These are phyloP conservation scores for Plasmopara viticola DNA, from an alignment of 352 stramenopile species.

Conservation along the genomic window DNA sequence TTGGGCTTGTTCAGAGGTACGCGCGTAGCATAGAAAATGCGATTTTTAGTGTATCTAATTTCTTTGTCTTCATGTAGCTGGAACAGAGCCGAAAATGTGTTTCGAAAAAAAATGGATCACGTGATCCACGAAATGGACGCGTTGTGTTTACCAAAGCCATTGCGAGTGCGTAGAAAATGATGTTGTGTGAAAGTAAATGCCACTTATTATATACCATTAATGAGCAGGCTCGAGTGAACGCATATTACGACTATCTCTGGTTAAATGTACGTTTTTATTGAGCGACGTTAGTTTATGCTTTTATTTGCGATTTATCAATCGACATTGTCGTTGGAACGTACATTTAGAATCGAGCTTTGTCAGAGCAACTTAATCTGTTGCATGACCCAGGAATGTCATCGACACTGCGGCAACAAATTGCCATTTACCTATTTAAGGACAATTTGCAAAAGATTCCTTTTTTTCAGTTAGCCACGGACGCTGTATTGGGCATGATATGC, in stretches of 20 bases:
- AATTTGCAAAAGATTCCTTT: slow-evolving; percentile 65
- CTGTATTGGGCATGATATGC: slow-evolving; percentile 62
- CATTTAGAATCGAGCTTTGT: slow-evolving; percentile 45
- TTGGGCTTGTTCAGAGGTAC: slow-evolving; percentile 53
- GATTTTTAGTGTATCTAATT: not conserved
- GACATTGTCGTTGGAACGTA: slow-evolving; percentile 2
- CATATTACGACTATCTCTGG: slow-evolving; percentile 76
- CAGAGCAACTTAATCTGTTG: slow-evolving; percentile 49
- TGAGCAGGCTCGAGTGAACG: slow-evolving; percentile 33
- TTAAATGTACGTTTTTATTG: slow-evolving; percentile 35
- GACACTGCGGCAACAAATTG: slow-evolving; percentile 45
- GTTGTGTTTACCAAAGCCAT: slow-evolving; percentile 40
- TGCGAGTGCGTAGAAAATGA: slow-evolving; percentile 27
- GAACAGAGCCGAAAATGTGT: slow-evolving; percentile 57
- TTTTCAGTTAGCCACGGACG: slow-evolving; percentile 56
- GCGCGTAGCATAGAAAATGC: not conserved
- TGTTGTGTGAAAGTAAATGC: too few relatives aligned
- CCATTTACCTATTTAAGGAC: slow-evolving; percentile 68
- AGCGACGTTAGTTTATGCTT: not conserved
- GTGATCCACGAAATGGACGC: slow-evolving; percentile 63
- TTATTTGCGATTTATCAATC: not conserved
- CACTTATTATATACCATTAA: not conserved
- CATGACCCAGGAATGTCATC: slow-evolving; percentile 61
- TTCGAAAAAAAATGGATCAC: slow-evolving; percentile 70
- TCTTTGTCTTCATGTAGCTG: slow-evolving; percentile 21